phyloP scores from a whole-genome alignment of 345 rosid species.

The Gossypium sturtianum region DNA sequence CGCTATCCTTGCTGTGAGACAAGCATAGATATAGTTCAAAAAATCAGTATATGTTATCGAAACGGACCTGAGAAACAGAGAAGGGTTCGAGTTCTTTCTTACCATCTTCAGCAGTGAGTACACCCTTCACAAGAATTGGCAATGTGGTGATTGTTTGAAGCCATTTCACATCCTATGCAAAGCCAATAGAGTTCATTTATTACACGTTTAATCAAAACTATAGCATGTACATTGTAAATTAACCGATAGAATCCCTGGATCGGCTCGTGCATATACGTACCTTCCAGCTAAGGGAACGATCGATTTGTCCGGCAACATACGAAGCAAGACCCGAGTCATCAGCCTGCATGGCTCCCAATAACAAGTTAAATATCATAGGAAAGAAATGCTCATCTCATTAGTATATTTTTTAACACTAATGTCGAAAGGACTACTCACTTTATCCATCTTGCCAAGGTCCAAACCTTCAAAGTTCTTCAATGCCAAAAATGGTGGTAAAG shows the following conservation, averaged over 20 bases:
- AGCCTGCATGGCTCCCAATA: slow-evolving; percentile 37
- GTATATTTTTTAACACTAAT: too few relatives aligned
- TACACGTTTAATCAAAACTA: neutral
- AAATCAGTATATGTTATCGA: neutral
- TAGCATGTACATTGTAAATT: neutral
- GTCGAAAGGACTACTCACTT: neutral
- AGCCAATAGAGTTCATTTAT: neutral
- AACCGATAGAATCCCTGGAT: neutral
- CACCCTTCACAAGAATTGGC: slow-evolving; percentile 90
- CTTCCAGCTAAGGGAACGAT: slow-evolving; percentile 89
- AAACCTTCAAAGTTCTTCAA: slow-evolving; percentile 3
- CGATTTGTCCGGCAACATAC: slow-evolving; percentile 89
- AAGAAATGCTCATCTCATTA: too few relatives aligned
- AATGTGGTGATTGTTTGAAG: slow-evolving; percentile 53
- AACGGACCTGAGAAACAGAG: neutral
- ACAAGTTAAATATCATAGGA: neutral
- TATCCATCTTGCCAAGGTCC: neutral
- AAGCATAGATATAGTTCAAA: neutral
- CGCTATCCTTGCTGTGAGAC: slow-evolving; percentile 59
- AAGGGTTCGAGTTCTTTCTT: slow-evolving; percentile 10
- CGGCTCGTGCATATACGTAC: slow-evolving; percentile 19
- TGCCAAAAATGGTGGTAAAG: neutral
- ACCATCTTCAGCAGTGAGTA: slow-evolving; percentile 84
- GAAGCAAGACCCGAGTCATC: slow-evolving; percentile 84
- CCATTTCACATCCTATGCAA: neutral